Evolutionary conservation across 1,284 basidiomycete species (phyloP).

Genomic region (Mycena sp.): DNA sequence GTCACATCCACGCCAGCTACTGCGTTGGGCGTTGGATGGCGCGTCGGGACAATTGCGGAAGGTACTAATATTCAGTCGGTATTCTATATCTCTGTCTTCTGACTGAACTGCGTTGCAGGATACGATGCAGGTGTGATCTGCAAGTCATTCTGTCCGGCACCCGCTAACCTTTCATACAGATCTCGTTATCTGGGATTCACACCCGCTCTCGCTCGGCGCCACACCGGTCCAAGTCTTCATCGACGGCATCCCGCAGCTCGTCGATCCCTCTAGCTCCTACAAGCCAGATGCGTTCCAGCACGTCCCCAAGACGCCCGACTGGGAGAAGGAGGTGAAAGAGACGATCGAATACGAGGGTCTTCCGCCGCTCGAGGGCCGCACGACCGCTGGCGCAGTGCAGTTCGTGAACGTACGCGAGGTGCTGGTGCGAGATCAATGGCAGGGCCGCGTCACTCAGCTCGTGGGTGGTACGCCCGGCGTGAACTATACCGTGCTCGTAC

Average conservation of each 20-base stretch:
- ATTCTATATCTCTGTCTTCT: too few species aligned
- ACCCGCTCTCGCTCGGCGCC: slow-evolving; percentile 70
- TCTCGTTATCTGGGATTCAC: slow-evolving; percentile 64
- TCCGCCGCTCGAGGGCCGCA: slow-evolving; percentile 62
- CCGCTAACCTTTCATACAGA: slow-evolving; percentile 40
- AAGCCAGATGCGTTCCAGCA: slow-evolving; percentile 48
- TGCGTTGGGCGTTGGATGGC: slow-evolving; percentile 73
- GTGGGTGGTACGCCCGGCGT: slow-evolving; percentile 29
- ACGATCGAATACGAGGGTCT: slow-evolving; percentile 70
- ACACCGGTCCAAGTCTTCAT: slow-evolving; percentile 65
- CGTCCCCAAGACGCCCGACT: slow-evolving; percentile 65
- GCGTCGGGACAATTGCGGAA: slow-evolving; percentile 70
- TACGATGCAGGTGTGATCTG: too few species aligned
- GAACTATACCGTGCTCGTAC: slow-evolving; percentile 44
- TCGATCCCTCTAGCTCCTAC: slow-evolving; percentile 42
- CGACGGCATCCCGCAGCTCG: slow-evolving; percentile 57
- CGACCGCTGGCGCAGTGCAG: slow-evolving; percentile 50
- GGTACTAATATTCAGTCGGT: too few species aligned
- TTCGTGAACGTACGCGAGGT: slow-evolving; percentile 66
- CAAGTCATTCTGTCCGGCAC: slow-evolving; percentile 31
- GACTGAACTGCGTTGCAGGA: too few species aligned
- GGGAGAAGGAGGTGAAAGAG: slow-evolving; percentile 59
- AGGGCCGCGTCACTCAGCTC: slow-evolving; percentile 49
- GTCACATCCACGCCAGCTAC: slow-evolving; percentile 61
- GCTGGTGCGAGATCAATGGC: slow-evolving; percentile 56